phyloP scores from a whole-genome alignment of 2,329 filamentous ascomycete species.

The Huntiella decipiens region DNA sequence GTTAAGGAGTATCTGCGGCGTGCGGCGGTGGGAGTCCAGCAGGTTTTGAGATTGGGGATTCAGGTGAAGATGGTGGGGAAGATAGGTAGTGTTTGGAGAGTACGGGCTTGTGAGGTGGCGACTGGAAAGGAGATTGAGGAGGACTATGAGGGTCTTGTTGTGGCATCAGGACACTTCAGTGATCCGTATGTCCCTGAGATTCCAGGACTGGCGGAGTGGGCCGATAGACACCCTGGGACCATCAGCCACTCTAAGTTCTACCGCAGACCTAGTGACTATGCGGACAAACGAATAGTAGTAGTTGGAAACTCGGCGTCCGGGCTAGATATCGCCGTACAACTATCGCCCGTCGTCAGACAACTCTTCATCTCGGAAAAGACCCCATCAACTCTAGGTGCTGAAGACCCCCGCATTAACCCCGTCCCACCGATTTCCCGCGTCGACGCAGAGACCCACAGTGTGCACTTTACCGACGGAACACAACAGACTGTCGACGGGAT shows the following conservation, averaged over 20 bases:
- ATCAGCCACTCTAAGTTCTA: conserved; percentile 37
- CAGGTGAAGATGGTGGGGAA: conserved; percentile 17
- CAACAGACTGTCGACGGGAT: conserved; percentile 38
- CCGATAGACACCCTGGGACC: conserved; percentile 26
- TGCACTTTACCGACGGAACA: conserved; percentile 37
- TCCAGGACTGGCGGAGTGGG: conserved; percentile 28
- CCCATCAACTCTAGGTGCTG: not conserved
- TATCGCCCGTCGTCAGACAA: conserved; percentile 27
- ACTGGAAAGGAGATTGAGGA: conserved; percentile 20
- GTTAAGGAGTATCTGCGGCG: conserved; percentile 5
- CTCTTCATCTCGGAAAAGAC: conserved; percentile 16
- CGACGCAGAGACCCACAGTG: conserved; percentile 21
- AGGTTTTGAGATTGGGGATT: not conserved
- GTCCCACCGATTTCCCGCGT: conserved; percentile 30
- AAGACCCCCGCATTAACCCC: conserved; percentile 30
- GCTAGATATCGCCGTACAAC: conserved; percentile 38
- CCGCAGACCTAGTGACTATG: conserved; percentile 26
- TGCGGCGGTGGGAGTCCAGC: not conserved
- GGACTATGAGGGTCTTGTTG: conserved; percentile 39
- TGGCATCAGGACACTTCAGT: conserved; percentile 41
- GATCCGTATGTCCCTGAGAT: conserved; percentile 37
- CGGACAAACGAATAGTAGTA: conserved; percentile 35
- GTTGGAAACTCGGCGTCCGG: conserved; percentile 48
- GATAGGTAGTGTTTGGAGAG: conserved; percentile 8
- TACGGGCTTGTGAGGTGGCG: not conserved